A percentile compares a stretch with the other conserved stretches of the same genome.
phyloP scores from a whole-genome alignment of 331 rosid genomes.

The Cucumis variabilis region DNA sequence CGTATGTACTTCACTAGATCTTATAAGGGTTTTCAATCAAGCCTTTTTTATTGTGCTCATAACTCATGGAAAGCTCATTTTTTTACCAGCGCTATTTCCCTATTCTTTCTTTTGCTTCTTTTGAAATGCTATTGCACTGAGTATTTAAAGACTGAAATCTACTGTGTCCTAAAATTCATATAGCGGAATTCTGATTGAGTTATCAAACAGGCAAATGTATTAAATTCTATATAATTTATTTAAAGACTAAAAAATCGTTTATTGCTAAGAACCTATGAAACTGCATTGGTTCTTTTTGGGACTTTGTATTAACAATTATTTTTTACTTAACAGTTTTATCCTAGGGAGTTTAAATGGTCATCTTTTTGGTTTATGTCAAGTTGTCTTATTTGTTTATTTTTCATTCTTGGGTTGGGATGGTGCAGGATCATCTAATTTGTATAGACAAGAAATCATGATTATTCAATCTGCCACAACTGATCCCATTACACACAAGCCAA shows the following conservation, averaged over 20 bases:
- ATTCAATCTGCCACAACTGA: constrained; percentile 45
- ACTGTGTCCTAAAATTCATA: constrained; percentile 7
- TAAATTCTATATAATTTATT: neutral
- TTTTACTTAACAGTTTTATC: neutral
- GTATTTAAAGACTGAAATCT: neutral
- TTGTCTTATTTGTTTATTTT: constrained; percentile 29
- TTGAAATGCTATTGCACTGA: neutral
- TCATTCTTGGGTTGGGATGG: constrained; percentile 39
- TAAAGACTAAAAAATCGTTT: neutral
- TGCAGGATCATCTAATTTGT: constrained; percentile 45
- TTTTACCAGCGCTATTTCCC: neutral
- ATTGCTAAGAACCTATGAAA: neutral
- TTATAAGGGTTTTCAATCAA: neutral
- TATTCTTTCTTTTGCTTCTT: neutral
- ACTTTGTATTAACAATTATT: neutral
- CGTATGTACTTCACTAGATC: neutral
- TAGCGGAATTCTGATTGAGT: neutral
- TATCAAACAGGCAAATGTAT: neutral
- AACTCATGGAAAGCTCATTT: constrained; percentile 8
- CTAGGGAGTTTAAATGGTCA: constrained; percentile 17
- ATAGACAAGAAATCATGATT: constrained; percentile 38
- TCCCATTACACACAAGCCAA: constrained; percentile 40
- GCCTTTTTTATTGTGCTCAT: neutral
- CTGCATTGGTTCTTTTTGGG: neutral
- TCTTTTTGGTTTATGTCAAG: constrained; percentile 23